Evolutionary conservation across 371 early-diverging fungal species (phyloP).

Genomic region (Vittaforma corneae): DNA sequence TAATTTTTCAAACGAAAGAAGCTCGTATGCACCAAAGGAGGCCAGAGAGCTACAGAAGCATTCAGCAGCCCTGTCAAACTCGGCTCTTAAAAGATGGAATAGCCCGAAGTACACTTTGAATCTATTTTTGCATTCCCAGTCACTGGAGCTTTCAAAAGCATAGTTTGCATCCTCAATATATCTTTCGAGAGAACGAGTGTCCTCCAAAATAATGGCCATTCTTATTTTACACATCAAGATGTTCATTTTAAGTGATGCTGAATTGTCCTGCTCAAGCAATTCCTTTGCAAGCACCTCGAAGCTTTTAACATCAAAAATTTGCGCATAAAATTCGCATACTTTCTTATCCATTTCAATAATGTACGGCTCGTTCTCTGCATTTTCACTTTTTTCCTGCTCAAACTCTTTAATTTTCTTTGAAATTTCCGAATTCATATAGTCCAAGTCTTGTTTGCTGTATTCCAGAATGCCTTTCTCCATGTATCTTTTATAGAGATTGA

Average conservation of each 20-base stretch:
- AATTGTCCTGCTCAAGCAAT: conserved; percentile 20
- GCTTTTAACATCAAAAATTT: conserved; percentile 30
- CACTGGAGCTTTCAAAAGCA: conserved; percentile 86
- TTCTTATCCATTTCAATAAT: conserved; percentile 22
- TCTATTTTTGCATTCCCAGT: conserved; percentile 97
- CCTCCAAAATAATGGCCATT: conserved; percentile 43
- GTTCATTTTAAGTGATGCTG: conserved; percentile 41
- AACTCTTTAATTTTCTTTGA: conserved; percentile 20
- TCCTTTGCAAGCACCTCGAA: conserved; percentile 13
- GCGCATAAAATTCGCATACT: conserved; percentile 33
- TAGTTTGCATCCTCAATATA: conserved; percentile 51
- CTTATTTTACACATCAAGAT: conserved; percentile 45
- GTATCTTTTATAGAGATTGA: conserved; percentile 11
- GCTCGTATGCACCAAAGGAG: conserved; percentile 87
- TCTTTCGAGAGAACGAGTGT: conserved; percentile 20
- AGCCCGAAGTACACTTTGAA: conserved; percentile 91
- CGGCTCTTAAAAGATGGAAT: conserved; percentile 75
- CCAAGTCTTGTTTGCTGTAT: conserved; percentile 7
- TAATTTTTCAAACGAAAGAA: conserved; percentile 88
- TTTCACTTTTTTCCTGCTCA: conserved; percentile 10
- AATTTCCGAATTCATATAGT: conserved; percentile 8
- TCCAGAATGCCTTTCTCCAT: conserved; percentile 18
- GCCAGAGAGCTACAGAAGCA: conserved; percentile 81
- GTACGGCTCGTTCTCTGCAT: conserved; percentile 33
- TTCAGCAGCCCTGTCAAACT: conserved; percentile 78